phyloP scores from a whole-genome alignment of 2,329 filamentous ascomycete genomes.

The Fusarium nematophilum region DNA sequence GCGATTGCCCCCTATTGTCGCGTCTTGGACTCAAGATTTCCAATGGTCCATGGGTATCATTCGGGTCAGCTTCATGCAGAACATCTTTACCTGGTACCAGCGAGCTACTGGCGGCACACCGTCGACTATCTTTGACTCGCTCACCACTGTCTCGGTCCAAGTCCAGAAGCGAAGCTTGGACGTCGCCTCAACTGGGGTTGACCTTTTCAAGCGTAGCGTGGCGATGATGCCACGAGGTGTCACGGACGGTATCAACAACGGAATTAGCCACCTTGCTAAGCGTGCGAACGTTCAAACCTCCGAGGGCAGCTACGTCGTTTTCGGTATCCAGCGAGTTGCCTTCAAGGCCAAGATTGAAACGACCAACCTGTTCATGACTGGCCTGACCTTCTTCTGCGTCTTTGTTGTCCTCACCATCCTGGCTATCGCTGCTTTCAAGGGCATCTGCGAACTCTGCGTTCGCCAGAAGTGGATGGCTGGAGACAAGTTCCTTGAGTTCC shows the following conservation, averaged over 20 bases:
- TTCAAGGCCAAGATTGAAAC: conserved; percentile 87
- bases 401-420: conserved; percentile 82
- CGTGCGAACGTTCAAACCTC: conserved; percentile 65
- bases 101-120: conserved; percentile 90
- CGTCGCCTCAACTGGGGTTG: conserved; percentile 51
- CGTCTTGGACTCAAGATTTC: conserved; percentile 96
- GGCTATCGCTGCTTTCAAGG: conserved; percentile 83
- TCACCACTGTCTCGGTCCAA: conserved; percentile 82
- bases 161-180: conserved; percentile 73
- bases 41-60: conserved; percentile 99
- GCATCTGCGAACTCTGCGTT: conserved; percentile 78
- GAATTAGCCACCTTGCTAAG: conserved; percentile 61
- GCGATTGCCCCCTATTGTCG: conserved; percentile 84
- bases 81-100: conserved; percentile 95
- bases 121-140: conserved; percentile 78
- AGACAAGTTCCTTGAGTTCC: conserved; percentile 92
- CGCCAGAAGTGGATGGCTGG: conserved; percentile 82
- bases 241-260: conserved; percentile 49
- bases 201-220: conserved; percentile 66
- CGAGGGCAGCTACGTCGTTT: conserved; percentile 71
- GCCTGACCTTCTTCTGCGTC: conserved; percentile 87
- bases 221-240: conserved; percentile 61
- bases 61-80: conserved; percentile 85
- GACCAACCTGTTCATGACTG: conserved; percentile 94
- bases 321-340: conserved; percentile 88